Evolutionary conservation across 2,329 filamentous ascomycete species (phyloP).

Genomic region (Alternaria gansuensis): DNA sequence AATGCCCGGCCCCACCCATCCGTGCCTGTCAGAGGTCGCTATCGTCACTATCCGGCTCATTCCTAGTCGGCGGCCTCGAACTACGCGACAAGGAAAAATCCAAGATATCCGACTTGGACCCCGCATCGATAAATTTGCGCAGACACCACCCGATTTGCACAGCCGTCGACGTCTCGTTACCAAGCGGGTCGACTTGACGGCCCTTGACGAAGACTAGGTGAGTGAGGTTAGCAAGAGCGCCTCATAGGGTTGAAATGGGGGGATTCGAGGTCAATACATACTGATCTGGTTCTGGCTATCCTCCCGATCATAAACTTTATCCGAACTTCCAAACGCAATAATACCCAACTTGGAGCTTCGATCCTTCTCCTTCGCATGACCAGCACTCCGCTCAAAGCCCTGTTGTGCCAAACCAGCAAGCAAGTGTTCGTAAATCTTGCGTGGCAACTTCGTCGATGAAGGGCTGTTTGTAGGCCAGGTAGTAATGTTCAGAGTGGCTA

Average conservation of each 20-base stretch:
- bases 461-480: conserved; percentile 59
- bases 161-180: conserved; percentile 52
- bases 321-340: conserved; percentile 57
- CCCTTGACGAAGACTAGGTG: conserved; percentile 55
- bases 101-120: conserved; percentile 56
- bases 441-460: conserved; percentile 52
- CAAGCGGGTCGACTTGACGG: conserved; percentile 54
- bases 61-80: conserved; percentile 51
- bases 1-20: conserved; percentile 3
- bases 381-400: conserved; percentile 46
- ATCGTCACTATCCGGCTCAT: conserved; percentile 45
- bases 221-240: conserved; percentile 1
- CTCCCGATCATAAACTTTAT: conserved; percentile 59
- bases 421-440: conserved; percentile 57
- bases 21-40: conserved; percentile 36
- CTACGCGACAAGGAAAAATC: conserved; percentile 55
- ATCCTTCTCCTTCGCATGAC: conserved; percentile 38
- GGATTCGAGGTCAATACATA: conserved; percentile 6
- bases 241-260: too few species aligned
- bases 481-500: conserved; percentile 60
- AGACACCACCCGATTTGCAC: conserved; percentile 58
- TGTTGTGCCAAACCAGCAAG: conserved; percentile 54
- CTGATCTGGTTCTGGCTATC: conserved; percentile 58
- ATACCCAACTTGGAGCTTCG: conserved; percentile 54
- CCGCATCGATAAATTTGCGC: conserved; percentile 57